Conservation (phyloP, 345 rosid species). For the Eucalyptus leucophloia region DNA sequence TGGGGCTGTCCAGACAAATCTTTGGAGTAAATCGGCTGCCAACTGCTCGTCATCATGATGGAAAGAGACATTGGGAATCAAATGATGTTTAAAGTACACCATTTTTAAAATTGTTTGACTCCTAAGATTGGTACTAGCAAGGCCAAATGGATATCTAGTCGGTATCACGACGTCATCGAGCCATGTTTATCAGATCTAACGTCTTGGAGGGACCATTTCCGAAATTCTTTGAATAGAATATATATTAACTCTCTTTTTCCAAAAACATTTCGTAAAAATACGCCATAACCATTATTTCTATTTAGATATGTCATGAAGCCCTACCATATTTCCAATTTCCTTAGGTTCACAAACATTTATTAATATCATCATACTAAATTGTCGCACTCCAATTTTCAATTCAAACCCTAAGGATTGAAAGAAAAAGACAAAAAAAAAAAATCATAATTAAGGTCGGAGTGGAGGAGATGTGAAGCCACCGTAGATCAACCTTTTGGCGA, state of each 20-base stretch:
- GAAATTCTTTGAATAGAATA: background rate
- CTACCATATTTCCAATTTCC: background rate
- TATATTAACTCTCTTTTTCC: background rate
- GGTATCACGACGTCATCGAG: background rate
- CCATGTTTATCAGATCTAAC: background rate
- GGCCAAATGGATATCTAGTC: background rate
- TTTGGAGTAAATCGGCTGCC: background rate
- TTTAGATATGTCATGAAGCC: background rate
- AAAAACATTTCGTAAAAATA: background rate
- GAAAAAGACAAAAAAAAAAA: background rate
- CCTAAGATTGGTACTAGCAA: background rate
- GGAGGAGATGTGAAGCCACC: slow-evolving; percentile 8
- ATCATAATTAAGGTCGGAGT: background rate
- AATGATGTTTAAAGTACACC: background rate
- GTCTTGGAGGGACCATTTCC: background rate
- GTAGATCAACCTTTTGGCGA: slow-evolving; percentile 26
- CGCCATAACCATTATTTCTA: background rate
- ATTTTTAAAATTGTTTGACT: background rate
- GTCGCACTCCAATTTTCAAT: background rate
- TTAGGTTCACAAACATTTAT: background rate
- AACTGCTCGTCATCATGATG: background rate
- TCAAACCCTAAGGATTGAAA: background rate
- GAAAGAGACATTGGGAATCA: background rate
- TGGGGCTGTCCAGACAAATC: background rate
- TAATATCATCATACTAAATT: background rate